A percentile compares a stretch with the other conserved stretches of the same genome.
Conservation (phyloP, 768 basidiomycete genomes). For the Leccinum boreale region DNA sequence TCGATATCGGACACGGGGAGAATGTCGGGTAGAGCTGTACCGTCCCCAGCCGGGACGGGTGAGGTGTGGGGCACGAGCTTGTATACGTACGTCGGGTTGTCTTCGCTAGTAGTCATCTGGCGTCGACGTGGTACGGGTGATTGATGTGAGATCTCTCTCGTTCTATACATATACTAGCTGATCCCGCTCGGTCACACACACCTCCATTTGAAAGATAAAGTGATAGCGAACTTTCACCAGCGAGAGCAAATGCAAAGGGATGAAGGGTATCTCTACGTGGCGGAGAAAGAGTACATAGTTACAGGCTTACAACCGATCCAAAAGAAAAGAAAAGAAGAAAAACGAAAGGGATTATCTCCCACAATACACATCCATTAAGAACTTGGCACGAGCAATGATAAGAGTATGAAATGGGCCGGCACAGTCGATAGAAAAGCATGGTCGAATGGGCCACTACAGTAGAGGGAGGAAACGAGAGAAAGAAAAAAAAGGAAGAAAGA, state of each 20-base stretch:
- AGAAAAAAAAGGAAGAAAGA: neutral
- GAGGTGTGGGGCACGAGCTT: conserved; percentile 50
- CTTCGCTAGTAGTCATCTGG: conserved; percentile 3
- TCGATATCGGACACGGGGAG: conserved; percentile 54
- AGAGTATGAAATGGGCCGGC: conserved; percentile 10
- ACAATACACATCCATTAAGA: conserved; percentile 22
- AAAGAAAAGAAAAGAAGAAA: neutral
- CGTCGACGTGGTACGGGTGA: neutral
- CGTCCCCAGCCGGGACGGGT: conserved; percentile 32
- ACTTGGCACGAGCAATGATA: conserved; percentile 10
- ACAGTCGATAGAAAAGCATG: conserved; percentile 5
- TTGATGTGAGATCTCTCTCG: neutral
- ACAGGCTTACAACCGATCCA: conserved; percentile 18
- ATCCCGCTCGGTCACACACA: neutral
- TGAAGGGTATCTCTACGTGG: conserved; percentile 28
- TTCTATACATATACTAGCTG: neutral
- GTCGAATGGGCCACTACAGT: conserved; percentile 10
- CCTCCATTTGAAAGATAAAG: neutral
- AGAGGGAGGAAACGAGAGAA: conserved; percentile 3
- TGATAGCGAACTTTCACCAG: neutral
- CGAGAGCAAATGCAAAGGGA: neutral
- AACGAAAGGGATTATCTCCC: conserved; percentile 1
- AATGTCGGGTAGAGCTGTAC: conserved; percentile 36
- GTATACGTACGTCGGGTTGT: conserved; percentile 53
- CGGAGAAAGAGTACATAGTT: conserved; percentile 21